A percentile compares a stretch with the other conserved stretches of the same genome.
phyloP scores from a whole-genome alignment of 2,329 filamentous ascomycete species.

The Fusarium verticillioides region DNA sequence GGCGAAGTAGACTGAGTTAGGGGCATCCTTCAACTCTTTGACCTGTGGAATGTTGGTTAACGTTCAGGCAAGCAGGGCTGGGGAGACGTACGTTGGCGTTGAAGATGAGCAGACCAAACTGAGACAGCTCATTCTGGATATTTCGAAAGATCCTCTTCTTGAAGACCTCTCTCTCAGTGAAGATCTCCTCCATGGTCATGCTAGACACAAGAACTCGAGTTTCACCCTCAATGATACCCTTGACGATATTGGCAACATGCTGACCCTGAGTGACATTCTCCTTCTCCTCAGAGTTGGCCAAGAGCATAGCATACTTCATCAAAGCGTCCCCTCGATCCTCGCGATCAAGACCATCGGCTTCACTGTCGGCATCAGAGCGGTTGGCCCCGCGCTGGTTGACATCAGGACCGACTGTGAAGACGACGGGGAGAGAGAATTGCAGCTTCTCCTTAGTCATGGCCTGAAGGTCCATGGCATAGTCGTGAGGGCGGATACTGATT shows the following conservation, averaged over 20 bases:
- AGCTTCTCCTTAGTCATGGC: slow-evolving; percentile 93
- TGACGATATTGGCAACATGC: slow-evolving; percentile 86
- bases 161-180: slow-evolving; percentile 80
- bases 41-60: slow-evolving; percentile 49
- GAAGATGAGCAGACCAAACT: slow-evolving; percentile 82
- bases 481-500: slow-evolving; percentile 74
- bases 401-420: slow-evolving; percentile 87
- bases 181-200: slow-evolving; percentile 95
- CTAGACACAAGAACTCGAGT: slow-evolving; percentile 83
- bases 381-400: slow-evolving; percentile 68
- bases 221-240: slow-evolving; percentile 90
- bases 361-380: slow-evolving; percentile 14
- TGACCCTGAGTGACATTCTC: slow-evolving; percentile 52
- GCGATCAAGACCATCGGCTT: slow-evolving; percentile 42
- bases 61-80: no score
- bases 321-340: slow-evolving; percentile 71
- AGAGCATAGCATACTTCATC: slow-evolving; percentile 83
- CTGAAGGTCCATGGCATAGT: slow-evolving; percentile 84
- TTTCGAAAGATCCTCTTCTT: slow-evolving; percentile 80
- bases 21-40: slow-evolving; percentile 87
- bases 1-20: slow-evolving; percentile 83
- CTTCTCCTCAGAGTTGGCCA: slow-evolving; percentile 71
- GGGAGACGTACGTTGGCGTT: slow-evolving; percentile 65
- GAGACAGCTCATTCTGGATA: slow-evolving; percentile 81
- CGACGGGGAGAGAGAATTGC: slow-evolving; percentile 82